phyloP scores from a whole-genome alignment of 192 early-diverging fungal genomes.

The Backusella macrospora region DNA sequence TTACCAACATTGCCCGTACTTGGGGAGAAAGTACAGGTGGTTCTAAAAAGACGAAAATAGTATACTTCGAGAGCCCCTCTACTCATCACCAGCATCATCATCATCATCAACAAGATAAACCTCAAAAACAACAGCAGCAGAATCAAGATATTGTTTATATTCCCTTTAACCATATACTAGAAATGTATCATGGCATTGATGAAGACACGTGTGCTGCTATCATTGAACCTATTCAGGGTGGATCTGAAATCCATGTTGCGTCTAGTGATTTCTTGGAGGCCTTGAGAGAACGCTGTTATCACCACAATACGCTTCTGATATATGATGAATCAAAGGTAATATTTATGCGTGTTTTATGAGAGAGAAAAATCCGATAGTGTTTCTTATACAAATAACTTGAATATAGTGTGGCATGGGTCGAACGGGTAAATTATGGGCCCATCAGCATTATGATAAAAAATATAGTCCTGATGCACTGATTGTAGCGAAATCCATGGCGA shows the following conservation, averaged over 20 bases:
- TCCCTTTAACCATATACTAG: slow-evolving; percentile 72
- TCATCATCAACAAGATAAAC: slow-evolving; percentile 59
- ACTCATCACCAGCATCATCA: slow-evolving; percentile 41
- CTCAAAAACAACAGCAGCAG: slow-evolving; percentile 55
- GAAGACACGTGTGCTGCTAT: slow-evolving; percentile 88
- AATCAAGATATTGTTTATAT: slow-evolving; percentile 76
- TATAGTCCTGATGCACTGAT: slow-evolving; percentile 86
- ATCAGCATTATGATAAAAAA: slow-evolving; percentile 64
- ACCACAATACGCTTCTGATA: slow-evolving; percentile 83
- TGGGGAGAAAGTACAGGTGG: not conserved
- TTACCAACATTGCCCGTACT: not conserved
- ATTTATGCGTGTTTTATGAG: slow-evolving; percentile 42
- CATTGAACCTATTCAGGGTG: slow-evolving; percentile 94
- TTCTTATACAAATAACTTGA: not conserved
- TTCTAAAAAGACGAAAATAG: not conserved
- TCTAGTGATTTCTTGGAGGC: slow-evolving; percentile 74
- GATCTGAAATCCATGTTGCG: slow-evolving; percentile 84
- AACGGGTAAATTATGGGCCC: slow-evolving; percentile 84
- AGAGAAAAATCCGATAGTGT: slow-evolving; percentile 74
- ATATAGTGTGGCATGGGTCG: slow-evolving; percentile 83
- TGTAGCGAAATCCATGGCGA: slow-evolving; percentile 95
- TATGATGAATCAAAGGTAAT: slow-evolving; percentile 38
- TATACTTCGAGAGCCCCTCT: slow-evolving; percentile 44
- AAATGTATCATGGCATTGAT: slow-evolving; percentile 61
- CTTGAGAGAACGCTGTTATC: slow-evolving; percentile 76